Conservation (phyloP, 306 rosid species). For the Dryas drummondii region DNA sequence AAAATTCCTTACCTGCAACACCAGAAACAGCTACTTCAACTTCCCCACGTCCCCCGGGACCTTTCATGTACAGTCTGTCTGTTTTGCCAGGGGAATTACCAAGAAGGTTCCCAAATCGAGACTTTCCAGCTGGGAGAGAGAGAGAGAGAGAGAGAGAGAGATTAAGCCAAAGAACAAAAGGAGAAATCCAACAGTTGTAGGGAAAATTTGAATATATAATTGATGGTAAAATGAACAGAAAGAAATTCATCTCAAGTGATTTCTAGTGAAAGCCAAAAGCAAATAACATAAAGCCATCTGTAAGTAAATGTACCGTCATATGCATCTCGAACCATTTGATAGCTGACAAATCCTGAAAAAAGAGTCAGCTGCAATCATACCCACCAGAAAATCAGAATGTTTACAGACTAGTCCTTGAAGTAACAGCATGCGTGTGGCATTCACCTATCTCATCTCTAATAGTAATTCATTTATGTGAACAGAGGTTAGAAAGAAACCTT, state of each 20-base stretch:
- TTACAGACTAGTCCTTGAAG: constrained; percentile 15
- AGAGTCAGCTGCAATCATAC: constrained; percentile 79
- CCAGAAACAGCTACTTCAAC: constrained; percentile 99
- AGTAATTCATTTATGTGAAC: constrained; percentile 20
- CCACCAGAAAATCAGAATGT: constrained; percentile 42
- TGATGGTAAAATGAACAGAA: constrained; percentile 8
- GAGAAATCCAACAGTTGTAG: neutral
- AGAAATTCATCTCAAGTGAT: neutral
- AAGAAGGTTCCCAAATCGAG: constrained; percentile 83
- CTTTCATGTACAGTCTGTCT: constrained; percentile 94
- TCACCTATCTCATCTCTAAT: constrained; percentile 5
- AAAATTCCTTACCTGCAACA: constrained; percentile 59
- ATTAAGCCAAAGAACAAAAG: neutral
- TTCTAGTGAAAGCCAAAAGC: constrained; percentile 7
- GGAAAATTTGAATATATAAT: neutral
- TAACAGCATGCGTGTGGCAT: constrained; percentile 1
- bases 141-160: neutral
- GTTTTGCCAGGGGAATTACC: constrained; percentile 73
- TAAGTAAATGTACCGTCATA: constrained; percentile 67
- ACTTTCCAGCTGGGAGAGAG: constrained; percentile 63
- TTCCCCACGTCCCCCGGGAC: constrained; percentile 99
- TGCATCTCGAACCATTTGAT: constrained; percentile 99
- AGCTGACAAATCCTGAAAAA: constrained; percentile 98
- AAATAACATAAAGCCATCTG: constrained; percentile 3
- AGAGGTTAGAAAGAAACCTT: constrained; percentile 57